A percentile compares a stretch with the other conserved stretches of the same genome.
These are phyloP conservation scores for Helichrysum umbraculigerum DNA, from an alignment of 129 eudicot genomes.

Conservation along the genomic window DNA sequence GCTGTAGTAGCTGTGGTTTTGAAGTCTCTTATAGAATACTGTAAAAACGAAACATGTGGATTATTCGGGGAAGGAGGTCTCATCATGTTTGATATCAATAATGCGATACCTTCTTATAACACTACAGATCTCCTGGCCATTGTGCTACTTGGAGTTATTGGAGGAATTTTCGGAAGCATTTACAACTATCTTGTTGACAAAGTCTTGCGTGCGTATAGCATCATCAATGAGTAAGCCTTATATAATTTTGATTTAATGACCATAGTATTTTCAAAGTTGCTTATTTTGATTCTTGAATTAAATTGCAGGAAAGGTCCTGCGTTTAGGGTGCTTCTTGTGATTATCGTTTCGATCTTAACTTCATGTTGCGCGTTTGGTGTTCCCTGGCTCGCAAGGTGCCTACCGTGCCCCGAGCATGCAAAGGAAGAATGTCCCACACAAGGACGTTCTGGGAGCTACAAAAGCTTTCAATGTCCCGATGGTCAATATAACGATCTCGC, in stretches of 20 bases:
- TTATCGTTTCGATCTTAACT: constrained; percentile 65
- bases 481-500: constrained; percentile 93
- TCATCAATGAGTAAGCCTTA: constrained; percentile 77
- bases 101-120: constrained; percentile 55
- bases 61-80: constrained; percentile 93
- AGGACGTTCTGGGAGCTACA: constrained; percentile 84
- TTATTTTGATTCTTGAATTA: neutral
- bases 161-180: constrained; percentile 83
- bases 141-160: constrained; percentile 76
- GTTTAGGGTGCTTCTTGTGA: constrained; percentile 67
- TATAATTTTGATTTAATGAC: neutral
- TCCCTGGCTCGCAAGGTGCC: constrained; percentile 95
- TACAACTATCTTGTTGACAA: constrained; percentile 90
- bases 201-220: constrained; percentile 78
- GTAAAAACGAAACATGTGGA: constrained; percentile 71
- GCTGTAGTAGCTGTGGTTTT: constrained; percentile 92
- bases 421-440: constrained; percentile 62
- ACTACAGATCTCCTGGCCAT: constrained; percentile 71
- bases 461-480: constrained; percentile 75
- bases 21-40: constrained; percentile 67
- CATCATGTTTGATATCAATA: constrained; percentile 81
- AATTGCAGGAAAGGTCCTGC: constrained; percentile 82
- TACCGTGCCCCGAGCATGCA: constrained; percentile 61
- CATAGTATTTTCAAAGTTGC: neutral
- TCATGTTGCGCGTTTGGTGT: constrained; percentile 85